phyloP scores from a whole-genome alignment of 2,329 filamentous ascomycete species.

The Botrytis sinoallii region DNA sequence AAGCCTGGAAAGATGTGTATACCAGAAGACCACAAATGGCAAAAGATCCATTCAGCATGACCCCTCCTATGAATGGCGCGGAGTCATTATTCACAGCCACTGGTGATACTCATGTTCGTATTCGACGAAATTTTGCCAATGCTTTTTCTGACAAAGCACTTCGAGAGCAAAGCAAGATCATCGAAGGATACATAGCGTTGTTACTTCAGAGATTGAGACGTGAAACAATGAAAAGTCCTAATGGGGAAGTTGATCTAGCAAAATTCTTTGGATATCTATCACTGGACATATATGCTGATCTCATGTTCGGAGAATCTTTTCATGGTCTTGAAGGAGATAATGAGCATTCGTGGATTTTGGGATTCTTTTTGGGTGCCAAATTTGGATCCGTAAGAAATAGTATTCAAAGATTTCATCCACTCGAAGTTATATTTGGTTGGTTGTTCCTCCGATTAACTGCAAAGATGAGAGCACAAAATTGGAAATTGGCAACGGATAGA shows the following conservation, averaged over 20 bases:
- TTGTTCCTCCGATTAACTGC: slow-evolving; percentile 18
- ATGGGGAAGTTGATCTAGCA: slow-evolving; percentile 27
- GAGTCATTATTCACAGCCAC: slow-evolving; percentile 12
- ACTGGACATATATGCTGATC: slow-evolving; percentile 43
- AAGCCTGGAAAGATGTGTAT: slow-evolving; percentile 11
- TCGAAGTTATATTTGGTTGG: slow-evolving; percentile 5
- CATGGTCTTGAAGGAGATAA: slow-evolving; percentile 35
- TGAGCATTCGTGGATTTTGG: slow-evolving; percentile 33
- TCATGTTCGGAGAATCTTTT: slow-evolving; percentile 45
- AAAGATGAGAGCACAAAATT: slow-evolving; percentile 17
- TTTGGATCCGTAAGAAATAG: slow-evolving; percentile 25
- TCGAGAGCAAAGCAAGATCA: slow-evolving; percentile 34
- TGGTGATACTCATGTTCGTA: slow-evolving; percentile 27
- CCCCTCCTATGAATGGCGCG: slow-evolving; percentile 1
- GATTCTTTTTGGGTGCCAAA: slow-evolving; percentile 32
- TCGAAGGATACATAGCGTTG: slow-evolving; percentile 20
- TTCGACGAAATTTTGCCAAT: slow-evolving; percentile 31
- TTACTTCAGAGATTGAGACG: slow-evolving; percentile 13
- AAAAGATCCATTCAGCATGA: slow-evolving; percentile 1
- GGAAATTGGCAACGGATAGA: slow-evolving; percentile 26
- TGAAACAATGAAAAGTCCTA: not conserved
- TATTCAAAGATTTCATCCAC: slow-evolving; percentile 23
- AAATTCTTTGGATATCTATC: slow-evolving; percentile 39
- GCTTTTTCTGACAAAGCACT: slow-evolving; percentile 38
- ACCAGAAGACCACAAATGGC: not conserved